Percentiles rank a stretch among this genome's conserved stretches.
Evolutionary conservation across 352 stramenopile species (phyloP).

Genomic region (Phytopythium helicoides): DNA sequence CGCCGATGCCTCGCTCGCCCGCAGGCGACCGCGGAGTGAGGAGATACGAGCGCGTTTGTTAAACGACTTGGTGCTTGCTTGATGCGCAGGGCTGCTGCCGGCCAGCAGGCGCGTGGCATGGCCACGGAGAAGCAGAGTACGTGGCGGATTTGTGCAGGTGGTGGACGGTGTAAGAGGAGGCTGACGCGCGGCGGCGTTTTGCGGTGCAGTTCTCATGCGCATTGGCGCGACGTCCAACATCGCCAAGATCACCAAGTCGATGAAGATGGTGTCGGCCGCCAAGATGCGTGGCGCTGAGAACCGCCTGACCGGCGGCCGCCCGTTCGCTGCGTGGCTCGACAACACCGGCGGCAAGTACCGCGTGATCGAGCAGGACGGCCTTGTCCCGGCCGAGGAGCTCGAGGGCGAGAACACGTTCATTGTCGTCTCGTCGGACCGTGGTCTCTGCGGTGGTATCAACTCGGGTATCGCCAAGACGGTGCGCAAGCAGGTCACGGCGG

Average conservation of each 20-base stretch:
- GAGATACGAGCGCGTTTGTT: slow-evolving; percentile 1
- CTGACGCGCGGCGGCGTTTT: not conserved
- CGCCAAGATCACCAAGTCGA: slow-evolving; percentile 99
- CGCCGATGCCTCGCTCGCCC: not conserved
- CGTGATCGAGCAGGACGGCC: slow-evolving; percentile 87
- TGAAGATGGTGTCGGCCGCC: slow-evolving; percentile 99
- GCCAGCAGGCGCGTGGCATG: slow-evolving; percentile 92
- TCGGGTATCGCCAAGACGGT: slow-evolving; percentile 92
- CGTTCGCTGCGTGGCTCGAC: slow-evolving; percentile 83
- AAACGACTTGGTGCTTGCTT: slow-evolving; percentile 9
- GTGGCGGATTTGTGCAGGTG: slow-evolving; percentile 14
- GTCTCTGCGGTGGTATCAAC: slow-evolving; percentile 99
- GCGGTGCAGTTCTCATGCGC: slow-evolving; percentile 90
- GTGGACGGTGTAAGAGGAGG: not conserved
- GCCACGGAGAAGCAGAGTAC: slow-evolving; percentile 98
- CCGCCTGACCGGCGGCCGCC: slow-evolving; percentile 75
- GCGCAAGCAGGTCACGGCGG: slow-evolving; percentile 79
- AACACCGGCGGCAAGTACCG: slow-evolving; percentile 78
- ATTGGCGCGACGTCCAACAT: slow-evolving; percentile 99
- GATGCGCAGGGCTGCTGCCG: slow-evolving; percentile 43
- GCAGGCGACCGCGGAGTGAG: not conserved
- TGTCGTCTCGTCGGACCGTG: slow-evolving; percentile 96
- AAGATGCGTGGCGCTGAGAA: slow-evolving; percentile 98
- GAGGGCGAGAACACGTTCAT: slow-evolving; percentile 91
- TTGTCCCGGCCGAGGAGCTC: slow-evolving; percentile 83